Evolutionary conservation across 2,329 filamentous ascomycete species (phyloP).

Genomic region (Eutypa lata): DNA sequence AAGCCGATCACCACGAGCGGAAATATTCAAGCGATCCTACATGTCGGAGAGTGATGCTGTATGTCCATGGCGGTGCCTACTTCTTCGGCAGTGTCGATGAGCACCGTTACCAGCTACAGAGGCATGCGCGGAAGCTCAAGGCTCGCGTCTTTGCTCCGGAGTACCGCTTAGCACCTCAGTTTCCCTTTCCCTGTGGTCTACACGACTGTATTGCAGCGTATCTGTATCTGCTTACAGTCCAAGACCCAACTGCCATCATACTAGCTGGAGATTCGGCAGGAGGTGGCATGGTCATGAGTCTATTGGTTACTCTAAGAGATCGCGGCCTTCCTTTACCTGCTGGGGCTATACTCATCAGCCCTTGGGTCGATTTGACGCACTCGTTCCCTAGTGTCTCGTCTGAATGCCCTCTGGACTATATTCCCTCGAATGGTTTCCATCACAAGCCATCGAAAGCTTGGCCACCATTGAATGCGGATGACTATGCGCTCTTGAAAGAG

Average conservation of each 20-base stretch:
- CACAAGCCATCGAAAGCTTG: slow-evolving; percentile 87
- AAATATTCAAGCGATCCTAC: slow-evolving; percentile 54
- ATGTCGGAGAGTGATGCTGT: slow-evolving; percentile 79
- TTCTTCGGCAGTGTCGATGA: slow-evolving; percentile 95
- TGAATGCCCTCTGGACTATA: slow-evolving; percentile 77
- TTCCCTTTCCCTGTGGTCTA: slow-evolving; percentile 89
- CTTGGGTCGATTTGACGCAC: slow-evolving; percentile 94
- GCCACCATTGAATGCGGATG: slow-evolving; percentile 84
- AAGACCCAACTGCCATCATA: slow-evolving; percentile 79
- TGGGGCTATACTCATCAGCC: slow-evolving; percentile 85
- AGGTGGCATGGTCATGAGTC: slow-evolving; percentile 79
- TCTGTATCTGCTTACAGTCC: slow-evolving; percentile 71
- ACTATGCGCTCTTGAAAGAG: slow-evolving; percentile 54
- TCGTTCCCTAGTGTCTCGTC: slow-evolving; percentile 87
- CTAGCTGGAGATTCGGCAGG: slow-evolving; percentile 92
- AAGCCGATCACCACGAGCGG: slow-evolving; percentile 70
- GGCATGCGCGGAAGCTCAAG: slow-evolving; percentile 90
- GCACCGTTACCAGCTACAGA: slow-evolving; percentile 96
- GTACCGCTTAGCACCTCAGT: slow-evolving; percentile 89
- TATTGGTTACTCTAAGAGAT: slow-evolving; percentile 80
- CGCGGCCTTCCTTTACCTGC: slow-evolving; percentile 81
- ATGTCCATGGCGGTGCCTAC: slow-evolving; percentile 91
- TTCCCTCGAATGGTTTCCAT: slow-evolving; percentile 82
- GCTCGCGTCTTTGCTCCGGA: slow-evolving; percentile 82
- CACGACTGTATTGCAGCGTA: slow-evolving; percentile 90